A percentile compares a stretch with the other conserved stretches of the same genome.
phyloP scores from a whole-genome alignment of 441 rosid species.

The Geranium incanum region DNA sequence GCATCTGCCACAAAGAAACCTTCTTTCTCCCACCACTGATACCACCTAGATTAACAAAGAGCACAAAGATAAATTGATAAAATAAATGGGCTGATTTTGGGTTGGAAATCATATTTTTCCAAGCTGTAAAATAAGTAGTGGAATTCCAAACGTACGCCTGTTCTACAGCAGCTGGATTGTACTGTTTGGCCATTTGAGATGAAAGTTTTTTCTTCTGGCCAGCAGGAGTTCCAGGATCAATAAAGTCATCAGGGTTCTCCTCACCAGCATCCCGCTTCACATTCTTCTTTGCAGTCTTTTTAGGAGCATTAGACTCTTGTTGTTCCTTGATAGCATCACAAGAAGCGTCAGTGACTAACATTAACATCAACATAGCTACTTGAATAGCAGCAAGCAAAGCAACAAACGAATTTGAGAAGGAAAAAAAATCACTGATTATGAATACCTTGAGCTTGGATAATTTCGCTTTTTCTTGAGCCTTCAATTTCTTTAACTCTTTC shows the following conservation, averaged over 20 bases:
- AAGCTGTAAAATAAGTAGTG: background rate
- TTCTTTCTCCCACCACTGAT: constrained; percentile 80
- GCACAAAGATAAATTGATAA: background rate
- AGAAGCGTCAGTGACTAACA: background rate
- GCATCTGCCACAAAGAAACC: constrained; percentile 62
- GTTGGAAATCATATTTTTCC: background rate
- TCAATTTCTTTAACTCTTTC: constrained; percentile 75
- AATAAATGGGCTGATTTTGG: background rate
- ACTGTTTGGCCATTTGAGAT: constrained; percentile 70
- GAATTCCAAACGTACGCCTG: constrained; percentile 45
- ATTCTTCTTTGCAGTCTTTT: constrained; percentile 58
- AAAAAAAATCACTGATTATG: background rate
- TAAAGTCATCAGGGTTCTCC: constrained; percentile 59
- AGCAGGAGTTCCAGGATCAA: constrained; percentile 48
- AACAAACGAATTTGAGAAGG: background rate
- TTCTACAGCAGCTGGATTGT: constrained; percentile 59
- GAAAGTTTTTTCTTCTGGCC: constrained; percentile 77
- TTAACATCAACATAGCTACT: background rate
- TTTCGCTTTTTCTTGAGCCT: constrained; percentile 73
- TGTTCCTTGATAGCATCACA: constrained; percentile 25
- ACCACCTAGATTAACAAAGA: constrained; percentile 54
- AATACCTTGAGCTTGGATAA: constrained; percentile 55
- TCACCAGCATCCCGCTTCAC: constrained; percentile 50
- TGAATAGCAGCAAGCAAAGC: constrained; percentile 14
- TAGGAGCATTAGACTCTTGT: constrained; percentile 33